A percentile compares a stretch with the other conserved stretches of the same genome.
phyloP scores from a whole-genome alignment of 2,329 filamentous ascomycete species.

The Macroventuria anomochaeta region DNA sequence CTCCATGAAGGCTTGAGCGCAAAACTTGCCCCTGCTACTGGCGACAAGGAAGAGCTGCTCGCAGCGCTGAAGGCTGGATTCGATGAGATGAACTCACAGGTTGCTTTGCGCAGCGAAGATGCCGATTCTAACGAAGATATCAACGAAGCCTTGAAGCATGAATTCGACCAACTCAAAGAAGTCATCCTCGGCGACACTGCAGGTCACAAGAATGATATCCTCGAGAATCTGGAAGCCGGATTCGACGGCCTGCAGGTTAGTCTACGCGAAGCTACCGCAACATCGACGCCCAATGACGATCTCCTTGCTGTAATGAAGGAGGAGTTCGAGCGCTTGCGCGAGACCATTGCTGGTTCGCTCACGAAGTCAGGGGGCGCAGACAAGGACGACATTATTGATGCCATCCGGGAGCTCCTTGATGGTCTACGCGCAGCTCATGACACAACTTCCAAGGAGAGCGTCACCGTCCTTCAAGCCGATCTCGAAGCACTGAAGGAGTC shows the following conservation, averaged over 20 bases:
- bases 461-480: constrained; percentile 53
- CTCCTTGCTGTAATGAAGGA: constrained; percentile 60
- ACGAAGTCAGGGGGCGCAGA: constrained; percentile 57
- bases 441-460: constrained; percentile 50
- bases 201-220: constrained; percentile 65
- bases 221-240: constrained; percentile 64
- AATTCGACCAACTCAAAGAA: constrained; percentile 82
- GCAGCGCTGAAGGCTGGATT: constrained; percentile 50
- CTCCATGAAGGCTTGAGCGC: constrained; percentile 65
- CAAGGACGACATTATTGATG: constrained; percentile 73
- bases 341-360: constrained; percentile 61
- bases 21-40: constrained; percentile 45
- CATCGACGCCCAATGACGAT: constrained; percentile 51
- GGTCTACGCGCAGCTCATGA: constrained; percentile 52
- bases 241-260: constrained; percentile 57
- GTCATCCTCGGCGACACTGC: constrained; percentile 70
- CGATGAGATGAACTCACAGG: constrained; percentile 51
- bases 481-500: constrained; percentile 54
- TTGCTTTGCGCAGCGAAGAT: constrained; percentile 46
- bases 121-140: constrained; percentile 54
- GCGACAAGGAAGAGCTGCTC: constrained; percentile 50
- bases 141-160: constrained; percentile 76
- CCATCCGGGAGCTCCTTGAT: constrained; percentile 61
- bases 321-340: constrained; percentile 67
- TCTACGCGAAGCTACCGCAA: constrained; percentile 44